These are phyloP conservation scores for Glarea lozoyensis DNA, from an alignment of 495 filamentous ascomycete genomes.

Conservation along the genomic window DNA sequence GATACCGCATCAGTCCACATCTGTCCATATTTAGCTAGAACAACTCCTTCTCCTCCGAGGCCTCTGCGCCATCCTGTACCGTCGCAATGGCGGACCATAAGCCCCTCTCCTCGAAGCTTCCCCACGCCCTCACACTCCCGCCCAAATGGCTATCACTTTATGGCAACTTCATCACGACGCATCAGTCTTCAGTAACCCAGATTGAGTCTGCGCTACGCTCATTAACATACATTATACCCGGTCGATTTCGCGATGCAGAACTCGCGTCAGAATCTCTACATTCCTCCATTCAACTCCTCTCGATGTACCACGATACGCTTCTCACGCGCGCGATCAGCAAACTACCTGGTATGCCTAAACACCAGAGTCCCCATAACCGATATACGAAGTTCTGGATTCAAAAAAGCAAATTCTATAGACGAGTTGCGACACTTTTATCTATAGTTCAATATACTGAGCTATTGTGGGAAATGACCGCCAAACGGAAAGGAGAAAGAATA, in stretches of 20 bases:
- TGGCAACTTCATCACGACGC: conserved; percentile 87
- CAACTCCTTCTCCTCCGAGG: no score
- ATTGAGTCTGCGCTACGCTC: conserved; percentile 89
- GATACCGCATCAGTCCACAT: no score
- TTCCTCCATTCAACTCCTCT: conserved; percentile 77
- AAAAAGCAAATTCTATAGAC: conserved; percentile 64
- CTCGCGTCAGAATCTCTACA: conserved; percentile 91
- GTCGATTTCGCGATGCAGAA: conserved; percentile 88
- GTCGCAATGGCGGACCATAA: conserved; percentile 21
- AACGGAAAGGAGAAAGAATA: conserved; percentile 66
- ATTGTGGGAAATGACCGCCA: conserved; percentile 72
- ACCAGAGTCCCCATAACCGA: conserved; percentile 68
- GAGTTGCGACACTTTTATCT: conserved; percentile 70
- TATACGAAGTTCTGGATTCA: conserved; percentile 87
- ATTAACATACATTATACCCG: conserved; percentile 91
- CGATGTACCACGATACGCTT: conserved; percentile 88
- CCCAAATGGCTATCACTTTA: conserved; percentile 74
- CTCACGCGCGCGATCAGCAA: conserved; percentile 54
- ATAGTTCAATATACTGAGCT: conserved; percentile 91
- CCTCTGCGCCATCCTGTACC: no score
- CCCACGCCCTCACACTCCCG: conserved; percentile 39
- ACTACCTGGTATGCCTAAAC: conserved; percentile 32
- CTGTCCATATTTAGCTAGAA: no score
- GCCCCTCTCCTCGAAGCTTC: conserved; percentile 1
- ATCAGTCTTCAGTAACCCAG: conserved; percentile 80